Conservation (phyloP, 805 yeast genomes). For the Debaryomyces castellii region DNA sequence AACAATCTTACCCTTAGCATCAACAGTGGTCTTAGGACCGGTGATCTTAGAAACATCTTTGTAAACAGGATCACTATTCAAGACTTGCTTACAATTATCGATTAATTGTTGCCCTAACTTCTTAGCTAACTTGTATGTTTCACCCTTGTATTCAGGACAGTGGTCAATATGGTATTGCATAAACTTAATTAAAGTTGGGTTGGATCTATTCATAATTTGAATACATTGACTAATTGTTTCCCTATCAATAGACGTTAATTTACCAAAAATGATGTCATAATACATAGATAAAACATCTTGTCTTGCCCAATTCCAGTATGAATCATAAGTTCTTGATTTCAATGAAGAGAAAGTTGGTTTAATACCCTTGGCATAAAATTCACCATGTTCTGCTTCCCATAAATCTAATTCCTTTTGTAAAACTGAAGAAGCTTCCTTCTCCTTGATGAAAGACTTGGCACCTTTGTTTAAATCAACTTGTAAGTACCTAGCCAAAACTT, state of each 20-base stretch:
- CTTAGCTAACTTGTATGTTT: conserved; percentile 88
- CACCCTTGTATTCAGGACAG: conserved; percentile 81
- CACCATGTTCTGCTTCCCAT: conserved; percentile 85
- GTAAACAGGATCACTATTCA: conserved; percentile 81
- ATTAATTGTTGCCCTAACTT: conserved; percentile 89
- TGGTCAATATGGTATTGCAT: conserved; percentile 92
- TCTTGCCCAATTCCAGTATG: conserved; percentile 99
- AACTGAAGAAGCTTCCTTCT: conserved; percentile 79
- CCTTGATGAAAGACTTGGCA: conserved; percentile 75
- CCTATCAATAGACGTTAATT: conserved; percentile 84
- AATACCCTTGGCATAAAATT: conserved; percentile 88
- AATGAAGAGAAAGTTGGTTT: conserved; percentile 85
- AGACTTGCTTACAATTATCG: conserved; percentile 90
- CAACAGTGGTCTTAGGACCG: conserved; percentile 89
- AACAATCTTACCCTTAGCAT: conserved; percentile 80
- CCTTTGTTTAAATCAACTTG: conserved; percentile 91
- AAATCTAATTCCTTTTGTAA: conserved; percentile 89
- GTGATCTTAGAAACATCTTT: conserved; percentile 94
- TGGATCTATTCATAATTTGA: conserved; percentile 95
- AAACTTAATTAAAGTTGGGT: conserved; percentile 88
- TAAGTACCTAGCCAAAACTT: conserved; percentile 91
- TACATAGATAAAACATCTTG: conserved; percentile 93
- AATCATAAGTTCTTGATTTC: conserved; percentile 95
- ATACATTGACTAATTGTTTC: conserved; percentile 96
- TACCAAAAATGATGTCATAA: conserved; percentile 94